Base-by-base conservation (phyloP, 192 early-diverging fungal species). In the Umbelopsis ramanniana region DNA sequence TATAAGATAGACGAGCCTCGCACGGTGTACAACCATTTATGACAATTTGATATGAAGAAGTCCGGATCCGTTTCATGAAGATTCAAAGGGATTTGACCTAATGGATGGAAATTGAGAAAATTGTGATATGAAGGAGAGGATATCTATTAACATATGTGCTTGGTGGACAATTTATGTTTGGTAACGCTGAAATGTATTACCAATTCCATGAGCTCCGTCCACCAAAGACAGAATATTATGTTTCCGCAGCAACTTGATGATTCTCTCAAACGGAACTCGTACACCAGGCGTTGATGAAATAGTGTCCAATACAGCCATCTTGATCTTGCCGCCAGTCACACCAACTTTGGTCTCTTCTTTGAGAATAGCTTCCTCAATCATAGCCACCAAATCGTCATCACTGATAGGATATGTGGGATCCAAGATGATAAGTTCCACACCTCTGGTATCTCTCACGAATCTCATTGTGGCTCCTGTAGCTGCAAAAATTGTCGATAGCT, bases 121-220 rank as follows among this genome's bases (percentile, higher is more conserved):
- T 11, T 0, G 15, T 11, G 1, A 37, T 17, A 26, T 29, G 26
- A 37, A 63, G 4, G 12, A 60, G 35, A 35, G 1, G 11, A 11
- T 17, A 43, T 7, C 11, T 43, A 43, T 7, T 6, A 26, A 1
- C 26, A 48, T 12, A 47, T 7, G 24, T 3, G n/a, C 8, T 26
- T 9, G 26, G 11, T 43, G 0, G 40, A 43, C 6, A 11, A 43
- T 12, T 4, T 1, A 43, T 43, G 8, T 7, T 43, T 11, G 8
- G 11, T 6, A 43, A 43, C 11, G 8, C 40, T 24, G n/a, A n/a
- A n/a, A n/a, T n/a, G 23, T 48, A 29, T 24, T 75, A 75, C 76
- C 76, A 54, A 92, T 84, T 26, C 86, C 74, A 68, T 92, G 91
- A 10, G 91, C 90, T 53, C 86, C 91, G 74, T 92, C 91, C 15